These are phyloP conservation scores for Pythium brassicae DNA, from an alignment of 352 stramenopile species.

Conservation along the genomic window DNA sequence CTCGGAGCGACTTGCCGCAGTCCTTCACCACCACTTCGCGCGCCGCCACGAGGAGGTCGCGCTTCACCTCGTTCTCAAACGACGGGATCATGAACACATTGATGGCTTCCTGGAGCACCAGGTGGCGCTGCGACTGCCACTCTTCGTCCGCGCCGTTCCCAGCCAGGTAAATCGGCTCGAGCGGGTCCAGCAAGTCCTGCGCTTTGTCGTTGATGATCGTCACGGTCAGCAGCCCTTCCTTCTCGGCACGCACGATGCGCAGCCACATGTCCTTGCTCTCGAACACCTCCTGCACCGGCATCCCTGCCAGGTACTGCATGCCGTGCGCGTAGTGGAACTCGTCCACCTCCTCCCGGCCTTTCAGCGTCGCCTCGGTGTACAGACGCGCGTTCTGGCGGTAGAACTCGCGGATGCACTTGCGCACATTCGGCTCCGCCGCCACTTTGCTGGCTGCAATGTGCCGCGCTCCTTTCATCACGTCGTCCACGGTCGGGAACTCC, in stretches of 20 bases:
- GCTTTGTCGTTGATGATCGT: constrained; percentile 79
- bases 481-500: constrained; percentile 79
- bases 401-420: constrained; percentile 79
- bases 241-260: constrained; percentile 71
- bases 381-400: constrained; percentile 75
- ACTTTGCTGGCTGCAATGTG: constrained; percentile 86
- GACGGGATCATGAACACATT: constrained; percentile 80
- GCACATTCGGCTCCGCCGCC: constrained; percentile 79
- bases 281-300: constrained; percentile 80
- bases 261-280: constrained; percentile 75
- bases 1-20: constrained; percentile 61
- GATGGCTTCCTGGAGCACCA: constrained; percentile 82
- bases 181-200: constrained; percentile 77
- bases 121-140: constrained; percentile 81
- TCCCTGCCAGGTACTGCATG: constrained; percentile 81
- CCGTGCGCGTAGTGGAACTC: constrained; percentile 87
- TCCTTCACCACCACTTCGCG: constrained; percentile 74
- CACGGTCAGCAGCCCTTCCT: constrained; percentile 78
- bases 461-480: constrained; percentile 86
- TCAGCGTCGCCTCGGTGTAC: constrained; percentile 71
- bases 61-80: constrained; percentile 84
- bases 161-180: constrained; percentile 69
- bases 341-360: constrained; percentile 85
- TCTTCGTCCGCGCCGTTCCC: constrained; percentile 66
- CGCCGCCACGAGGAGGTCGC: constrained; percentile 66